Base-by-base conservation (phyloP, 306 rosid species). In the barrel medic (Medicago truncatula) region DNA sequence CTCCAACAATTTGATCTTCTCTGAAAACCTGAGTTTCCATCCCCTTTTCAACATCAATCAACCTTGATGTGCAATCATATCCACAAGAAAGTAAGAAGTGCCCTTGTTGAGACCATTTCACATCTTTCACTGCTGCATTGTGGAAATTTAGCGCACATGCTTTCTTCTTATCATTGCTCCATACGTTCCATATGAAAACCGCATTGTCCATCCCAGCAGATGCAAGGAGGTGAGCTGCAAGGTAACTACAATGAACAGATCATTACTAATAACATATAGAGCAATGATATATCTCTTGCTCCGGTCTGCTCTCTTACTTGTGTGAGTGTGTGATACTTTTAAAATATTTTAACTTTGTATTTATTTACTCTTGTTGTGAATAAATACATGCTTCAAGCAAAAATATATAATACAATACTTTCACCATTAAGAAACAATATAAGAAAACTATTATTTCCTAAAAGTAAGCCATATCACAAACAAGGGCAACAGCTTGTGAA, bases 221-320 rank as follows among this genome's bases (percentile, higher is more conserved):
- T 71, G 99, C 98, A 71, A 92, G 99, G 76, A 96, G 96, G 86
- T 90, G 97, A 89, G 88, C 99, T 92, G 97, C 82, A 79, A 81
- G 84, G 89, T 82, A 89, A 84, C 85, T 87, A 86, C 77, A 86
- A 80, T 84, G 85, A 84, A 90, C 83, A 83, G 74, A 86, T 81
- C 83, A 81, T 79, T 74, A 79, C 74, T 75, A 71, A 67, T 76
- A 78, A 86, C 53, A 73, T 47, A 80, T 62, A 80, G n/a, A 82
- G 76, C 23, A 40, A 25, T 70, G 57, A 69, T 28, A 66, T 41
- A 40, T 53, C 62, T 71, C 64, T 68, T 17, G 34, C 74, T 63
- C 53, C 69, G 16, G 13, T 41, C 57, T 36, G 18, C 41, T 58
- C 68, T 52, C 43, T 13, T 20, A 25, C 44, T 5, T 59, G n/a